Evolutionary conservation across 306 rosid genomes (phyloP), one percentile per base, ranked within the genome.

Genomic region (Quercus variabilis): DNA sequence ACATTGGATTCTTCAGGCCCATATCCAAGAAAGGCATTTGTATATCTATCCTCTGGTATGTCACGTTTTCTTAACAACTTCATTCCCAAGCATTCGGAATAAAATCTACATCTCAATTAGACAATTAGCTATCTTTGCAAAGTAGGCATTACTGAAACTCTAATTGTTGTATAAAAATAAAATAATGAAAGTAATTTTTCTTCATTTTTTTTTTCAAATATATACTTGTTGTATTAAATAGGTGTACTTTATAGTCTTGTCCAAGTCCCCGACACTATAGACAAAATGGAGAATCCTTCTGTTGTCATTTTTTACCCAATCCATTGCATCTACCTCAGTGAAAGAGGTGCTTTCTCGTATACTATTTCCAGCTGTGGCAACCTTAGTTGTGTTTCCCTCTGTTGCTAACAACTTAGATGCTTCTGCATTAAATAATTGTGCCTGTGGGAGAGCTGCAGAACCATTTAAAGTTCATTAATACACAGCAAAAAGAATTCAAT

Each of bases 1-100:
- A 94, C 92, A 83, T 92, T 96, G 30, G 91, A 88, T 84, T 94
- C 93, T 88, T 94, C 97, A 25, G 87, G 98, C 33, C 98, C 97
- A 69, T 89, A 94, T 80, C 97, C 97, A 80, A 94, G 97, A 84
- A 92, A 94, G 54, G 87, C 96, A 77, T 92, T 94, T 15, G 92
- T 90, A 82, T 90, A 92, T 88, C 88, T 90, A 85, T 88, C 91
- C 79, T 94, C 98, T 4, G 93, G 92, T 84, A 89, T 88, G 88
- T 94, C 97, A 21, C 92, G 96, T 72, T 82, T 87, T 77, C 97
- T 83, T 55, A 94, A 90, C 84, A 94, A 81, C 83, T 92, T 92
- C 98, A 94, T 92, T 79, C 96, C 96, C 18, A 92, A 83, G 73
- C 97, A 92, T 83, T 94, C 97, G 1, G 86, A 83, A 80, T 91